Evolutionary conservation across 2,329 filamentous ascomycete species (phyloP), one percentile per base, ranked within the genome.

Genomic region (Neocucurbitaria cava): DNA sequence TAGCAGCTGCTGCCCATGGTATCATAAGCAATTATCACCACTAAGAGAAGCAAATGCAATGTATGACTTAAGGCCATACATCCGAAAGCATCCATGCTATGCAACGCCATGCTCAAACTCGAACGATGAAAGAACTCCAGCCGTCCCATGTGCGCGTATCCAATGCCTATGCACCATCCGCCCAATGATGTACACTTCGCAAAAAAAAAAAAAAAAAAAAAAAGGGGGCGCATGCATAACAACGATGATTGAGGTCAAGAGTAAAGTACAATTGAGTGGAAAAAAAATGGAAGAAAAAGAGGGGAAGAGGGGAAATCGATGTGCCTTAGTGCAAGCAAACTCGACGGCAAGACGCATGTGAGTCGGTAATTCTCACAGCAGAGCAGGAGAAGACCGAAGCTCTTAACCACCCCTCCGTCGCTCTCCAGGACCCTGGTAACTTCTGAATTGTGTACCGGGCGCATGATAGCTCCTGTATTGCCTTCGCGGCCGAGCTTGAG

Each of bases 381-480:
- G 3, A 40, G 21, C 21, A 40, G 10, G 38, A 40, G 11, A 40
- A 39, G 11, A 8, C 11, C 17, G 5, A n/a, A 26, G 2, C 13
- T 20, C 35, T 53, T 61, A 72, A 23, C 56, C 54, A 17, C 67
- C 67, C 13, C 69, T 63, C 10, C 68, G 53, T 45, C 66, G 62
- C 26, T 66, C 61, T 13, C 59, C 63, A 17, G 72, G 72, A 2
- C 70, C 72, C 13, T 70, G 68, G 21, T 74, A 75, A 15, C 58
- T 65, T 11, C 71, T 56, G 33, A 75, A 75, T 36, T 75, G 68
- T 2, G 71, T 73, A 6, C 71, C 72, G 13, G 71, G 71, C 0
- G 70, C 65, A 31, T 74, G 72, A 30, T 71, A 73, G 18, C 63
- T 65, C 13, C 71, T 44, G 41, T 75, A 74, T 28, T 65, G 66